Evolutionary conservation across 2,329 filamentous ascomycete genomes (phyloP), one percentile per base, ranked within the genome.

Genomic region (Polychaeton citri): DNA sequence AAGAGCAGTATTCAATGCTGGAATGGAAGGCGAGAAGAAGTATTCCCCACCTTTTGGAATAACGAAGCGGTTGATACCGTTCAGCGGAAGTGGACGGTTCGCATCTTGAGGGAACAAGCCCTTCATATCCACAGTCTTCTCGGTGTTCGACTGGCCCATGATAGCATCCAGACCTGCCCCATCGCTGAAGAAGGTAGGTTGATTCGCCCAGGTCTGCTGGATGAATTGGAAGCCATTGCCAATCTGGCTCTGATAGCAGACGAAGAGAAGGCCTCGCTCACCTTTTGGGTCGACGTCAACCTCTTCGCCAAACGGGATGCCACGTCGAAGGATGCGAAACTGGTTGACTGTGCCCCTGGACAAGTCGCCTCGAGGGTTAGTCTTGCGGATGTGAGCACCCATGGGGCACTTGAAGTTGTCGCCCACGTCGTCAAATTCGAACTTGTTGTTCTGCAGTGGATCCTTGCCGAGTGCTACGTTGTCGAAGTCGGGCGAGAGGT

Each of bases 381-480:
- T 65, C 51, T 68, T 68, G 30, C 65, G 64, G 19, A 61, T 59
- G 34, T 68, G 65, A 2, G 65, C 61, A 0, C 62, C 63, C 32
- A 65, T 63, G 1, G 65, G 64, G 42, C 65, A 68, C 15, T 54
- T 50, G 1, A 55, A 49, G 31, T 61, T 55, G 7, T 47, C 48
- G 9, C 45, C 31, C n/a, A n/a, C n/a, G 2, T 46, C 42, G 18
- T 51, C 44, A 38, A 59, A 64, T 15, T 54, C 45, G 44, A 66
- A 66, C 12, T 60, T 44, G 41, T 63, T 60, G 38, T 42, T 45
- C 10, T 38, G 37, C 7, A 43, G 38, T 3, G 43, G 37, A 32
- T 59, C 52, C 12, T 43, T 45, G n/a, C 48, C 58, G 13, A 63
- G 41, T 3, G 31, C 35, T 2, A 51, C 43, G 17, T 63, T 43